Percentiles rank a stretch among this genome's conserved stretches.
Conservation (phyloP, 371 early-diverging fungal genomes). For the Mucor saturninus region DNA sequence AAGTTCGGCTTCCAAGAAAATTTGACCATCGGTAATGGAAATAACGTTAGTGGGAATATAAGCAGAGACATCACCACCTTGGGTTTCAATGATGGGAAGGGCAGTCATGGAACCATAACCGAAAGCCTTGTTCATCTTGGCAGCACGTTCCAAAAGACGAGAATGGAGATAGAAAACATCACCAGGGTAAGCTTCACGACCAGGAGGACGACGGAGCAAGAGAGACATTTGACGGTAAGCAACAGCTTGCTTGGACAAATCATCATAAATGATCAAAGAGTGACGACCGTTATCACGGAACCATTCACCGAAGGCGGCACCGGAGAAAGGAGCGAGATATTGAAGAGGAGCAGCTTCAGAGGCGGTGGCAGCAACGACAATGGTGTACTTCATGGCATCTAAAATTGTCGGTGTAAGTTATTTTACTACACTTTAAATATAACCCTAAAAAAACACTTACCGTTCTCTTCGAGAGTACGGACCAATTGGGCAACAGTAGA, state of each 20-base stretch:
- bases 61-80: slow-evolving; percentile 98
- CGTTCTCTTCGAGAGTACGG: slow-evolving; percentile 92
- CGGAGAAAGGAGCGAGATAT: slow-evolving; percentile 96
- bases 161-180: slow-evolving; percentile 98
- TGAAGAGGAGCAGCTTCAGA: slow-evolving; percentile 96
- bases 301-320: slow-evolving; percentile 92
- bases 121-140: slow-evolving; percentile 94
- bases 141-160: slow-evolving; percentile 95
- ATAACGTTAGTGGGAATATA: slow-evolving; percentile 99
- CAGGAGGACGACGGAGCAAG: slow-evolving; percentile 96
- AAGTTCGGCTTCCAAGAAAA: slow-evolving; percentile 95
- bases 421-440: not conserved
- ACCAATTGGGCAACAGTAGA: slow-evolving; percentile 98
- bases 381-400: slow-evolving; percentile 82
- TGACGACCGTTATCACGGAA: slow-evolving; percentile 98
- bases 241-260: slow-evolving; percentile 97
- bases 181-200: slow-evolving; percentile 98
- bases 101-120: slow-evolving; percentile 96
- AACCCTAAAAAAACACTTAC: slow-evolving; percentile 10
- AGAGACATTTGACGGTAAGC: slow-evolving; percentile 98
- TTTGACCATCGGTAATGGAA: slow-evolving; percentile 96
- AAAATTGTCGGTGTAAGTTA: not conserved
- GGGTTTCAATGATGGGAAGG: slow-evolving; percentile 97
- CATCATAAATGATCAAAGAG: slow-evolving; percentile 93
- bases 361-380: slow-evolving; percentile 96